These are phyloP conservation scores for Rhizophagus sp. DNA, from an alignment of 192 early-diverging fungal genomes.

Conservation along the genomic window DNA sequence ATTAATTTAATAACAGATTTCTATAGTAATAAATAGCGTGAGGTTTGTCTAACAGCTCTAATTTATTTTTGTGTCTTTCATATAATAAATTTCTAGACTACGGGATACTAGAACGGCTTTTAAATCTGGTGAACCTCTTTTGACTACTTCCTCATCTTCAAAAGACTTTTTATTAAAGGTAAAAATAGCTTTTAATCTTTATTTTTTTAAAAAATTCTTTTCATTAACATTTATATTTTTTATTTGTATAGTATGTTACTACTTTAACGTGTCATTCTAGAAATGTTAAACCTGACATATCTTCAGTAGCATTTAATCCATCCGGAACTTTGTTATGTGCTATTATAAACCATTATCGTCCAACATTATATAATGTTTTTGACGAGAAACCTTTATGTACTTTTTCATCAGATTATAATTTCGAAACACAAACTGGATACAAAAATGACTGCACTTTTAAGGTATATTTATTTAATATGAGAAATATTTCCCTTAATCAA, in stretches of 20 bases:
- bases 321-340: background rate
- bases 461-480: background rate
- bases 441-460: background rate
- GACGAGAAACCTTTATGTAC: constrained; percentile 1
- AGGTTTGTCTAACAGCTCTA: too few species aligned
- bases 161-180: background rate
- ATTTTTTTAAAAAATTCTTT: too few species aligned
- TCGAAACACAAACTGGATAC: background rate
- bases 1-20: background rate
- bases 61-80: too few species aligned
- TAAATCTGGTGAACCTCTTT: background rate
- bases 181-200: background rate
- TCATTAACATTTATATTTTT: background rate
- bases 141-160: background rate
- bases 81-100: background rate
- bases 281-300: background rate
- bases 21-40: too few species aligned
- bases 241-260: background rate
- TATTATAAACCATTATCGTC: background rate
- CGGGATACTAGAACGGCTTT: constrained; percentile 6
- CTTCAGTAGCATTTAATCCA: background rate
- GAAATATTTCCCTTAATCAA: background rate
- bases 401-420: background rate
- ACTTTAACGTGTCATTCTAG: background rate
- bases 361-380: background rate